Evolutionary conservation across 2,329 filamentous ascomycete genomes (phyloP).

Genomic region (Blastomyces emzantsi): DNA sequence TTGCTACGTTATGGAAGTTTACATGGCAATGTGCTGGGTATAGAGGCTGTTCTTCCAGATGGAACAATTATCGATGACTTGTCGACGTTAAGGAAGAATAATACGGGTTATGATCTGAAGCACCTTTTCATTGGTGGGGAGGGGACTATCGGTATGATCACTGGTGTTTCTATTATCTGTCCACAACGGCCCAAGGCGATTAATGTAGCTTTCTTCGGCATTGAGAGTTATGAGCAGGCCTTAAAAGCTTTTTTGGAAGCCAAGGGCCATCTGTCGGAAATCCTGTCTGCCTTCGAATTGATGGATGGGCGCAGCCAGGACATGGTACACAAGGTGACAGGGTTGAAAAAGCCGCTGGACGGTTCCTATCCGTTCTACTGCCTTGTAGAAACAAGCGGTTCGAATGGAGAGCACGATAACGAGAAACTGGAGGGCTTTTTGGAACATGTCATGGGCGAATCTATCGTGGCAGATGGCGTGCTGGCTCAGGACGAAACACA

Average conservation of each 20-base stretch:
- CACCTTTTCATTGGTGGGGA: slow-evolving; percentile 94
- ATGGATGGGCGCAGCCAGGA: slow-evolving; percentile 84
- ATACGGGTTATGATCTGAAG: slow-evolving; percentile 96
- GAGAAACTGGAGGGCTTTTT: slow-evolving; percentile 86
- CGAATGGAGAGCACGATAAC: slow-evolving; percentile 84
- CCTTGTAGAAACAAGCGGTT: slow-evolving; percentile 90
- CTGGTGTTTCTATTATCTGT: slow-evolving; percentile 78
- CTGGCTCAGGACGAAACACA: slow-evolving; percentile 92
- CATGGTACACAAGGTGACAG: slow-evolving; percentile 64
- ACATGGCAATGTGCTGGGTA: slow-evolving; percentile 82
- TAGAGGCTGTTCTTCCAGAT: slow-evolving; percentile 89
- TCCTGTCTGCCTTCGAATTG: slow-evolving; percentile 92
- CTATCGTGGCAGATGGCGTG: slow-evolving; percentile 80
- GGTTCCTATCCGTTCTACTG: slow-evolving; percentile 89
- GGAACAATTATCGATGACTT: slow-evolving; percentile 88
- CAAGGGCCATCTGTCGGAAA: slow-evolving; percentile 84
- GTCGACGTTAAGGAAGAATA: slow-evolving; percentile 87
- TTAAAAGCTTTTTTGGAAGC: slow-evolving; percentile 80
- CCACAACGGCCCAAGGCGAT: slow-evolving; percentile 78
- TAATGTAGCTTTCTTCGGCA: slow-evolving; percentile 90
- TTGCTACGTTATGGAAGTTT: slow-evolving; percentile 88
- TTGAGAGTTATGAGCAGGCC: slow-evolving; percentile 83
- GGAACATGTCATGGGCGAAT: slow-evolving; percentile 81
- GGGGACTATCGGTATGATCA: slow-evolving; percentile 91
- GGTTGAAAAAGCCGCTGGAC: slow-evolving; percentile 72